These are phyloP conservation scores for Penicillium crystallinum DNA, from an alignment of 495 filamentous ascomycete species.

Conservation along the genomic window DNA sequence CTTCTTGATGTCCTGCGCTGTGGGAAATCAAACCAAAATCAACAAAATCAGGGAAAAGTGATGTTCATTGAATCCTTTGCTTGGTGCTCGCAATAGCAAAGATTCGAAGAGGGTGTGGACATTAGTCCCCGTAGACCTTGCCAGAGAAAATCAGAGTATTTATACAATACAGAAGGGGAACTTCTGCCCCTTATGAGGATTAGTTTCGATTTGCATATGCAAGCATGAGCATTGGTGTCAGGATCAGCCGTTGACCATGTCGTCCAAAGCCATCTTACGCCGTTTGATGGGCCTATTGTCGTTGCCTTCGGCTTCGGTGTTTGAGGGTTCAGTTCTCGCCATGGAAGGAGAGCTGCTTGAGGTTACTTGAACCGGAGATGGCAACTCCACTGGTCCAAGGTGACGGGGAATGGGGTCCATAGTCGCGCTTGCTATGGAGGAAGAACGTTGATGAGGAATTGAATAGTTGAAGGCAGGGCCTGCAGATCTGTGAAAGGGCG, in stretches of 20 bases:
- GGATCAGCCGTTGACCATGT: conserved; percentile 43
- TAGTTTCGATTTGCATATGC: conserved; percentile 1
- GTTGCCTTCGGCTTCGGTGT: conserved; percentile 18
- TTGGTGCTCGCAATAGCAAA: conserved; percentile 12
- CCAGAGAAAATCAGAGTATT: conserved; percentile 23
- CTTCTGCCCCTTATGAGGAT: conserved; percentile 15
- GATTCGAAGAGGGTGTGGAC: neutral
- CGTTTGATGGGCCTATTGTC: conserved; percentile 63
- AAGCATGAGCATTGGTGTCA: neutral
- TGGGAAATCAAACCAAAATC: neutral
- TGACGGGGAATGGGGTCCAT: conserved; percentile 26
- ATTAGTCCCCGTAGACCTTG: conserved; percentile 33
- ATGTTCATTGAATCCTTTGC: neutral
- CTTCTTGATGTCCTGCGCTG: conserved; percentile 3
- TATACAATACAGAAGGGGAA: conserved; percentile 25
- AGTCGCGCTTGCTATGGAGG: conserved; percentile 18
- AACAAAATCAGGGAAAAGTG: too few species aligned
- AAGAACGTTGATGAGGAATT: conserved; percentile 17
- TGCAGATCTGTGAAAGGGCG: conserved; percentile 19
- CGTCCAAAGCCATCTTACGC: conserved; percentile 55
- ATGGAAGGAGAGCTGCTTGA: conserved; percentile 13
- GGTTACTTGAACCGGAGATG: conserved; percentile 13
- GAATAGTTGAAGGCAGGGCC: conserved; percentile 30
- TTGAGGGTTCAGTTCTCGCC: conserved; percentile 12
- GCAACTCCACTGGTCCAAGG: conserved; percentile 16